Evolutionary conservation across 1,139 yeast genomes (phyloP), one percentile per base, ranked within the genome.

Genomic region (Blastobotrys illinoisensis): DNA sequence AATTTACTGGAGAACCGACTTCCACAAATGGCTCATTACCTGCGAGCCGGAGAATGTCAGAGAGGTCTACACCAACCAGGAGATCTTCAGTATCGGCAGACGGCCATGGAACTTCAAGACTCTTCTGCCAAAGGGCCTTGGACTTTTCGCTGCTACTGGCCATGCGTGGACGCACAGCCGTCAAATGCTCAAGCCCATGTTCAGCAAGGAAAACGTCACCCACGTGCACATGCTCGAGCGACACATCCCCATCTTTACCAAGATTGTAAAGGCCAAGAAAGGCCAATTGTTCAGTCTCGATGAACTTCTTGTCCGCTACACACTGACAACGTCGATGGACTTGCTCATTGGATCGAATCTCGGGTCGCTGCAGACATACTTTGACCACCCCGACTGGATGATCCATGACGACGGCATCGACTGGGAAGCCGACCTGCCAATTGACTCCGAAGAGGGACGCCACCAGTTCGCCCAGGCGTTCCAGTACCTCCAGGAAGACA

Each of bases 281-380:
- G 46, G 46, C 2, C 14, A 44, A 14, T 7, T 19, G 24, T 44
- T 44, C 6, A 21, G 16, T 11, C 16, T 50, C 13, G 54, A 55
- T 20, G 54, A 53, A 7, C 13, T 55, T n/a, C 19, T 53, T n/a
- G 44, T 23, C 24, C 45, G 54, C 24, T 55, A 53, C 48, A 53
- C 56, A 2, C 40, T 55, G 28, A 51, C 53, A 14, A 55, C 54
- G 7, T 54, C 54, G 13, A 20, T 55, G 44, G 57, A 55, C 36
- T 55, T 55, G 36, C 44, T 55, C 43, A 51, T 55, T 9, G 57
- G 56, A 2, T 48, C 46, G 16, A 50, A 53, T 20, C 36, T 55
- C n/a, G 26, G 53, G 4, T 43, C 52, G 3, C 45, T 54, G 44
- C 52, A 54, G 24, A 53, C 57, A 1, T 47, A 28, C 20, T 19